A percentile compares a stretch with the other conserved stretches of the same genome.
Conservation (phyloP, 805 yeast genomes). For the Yarrowia phangngaensis region DNA sequence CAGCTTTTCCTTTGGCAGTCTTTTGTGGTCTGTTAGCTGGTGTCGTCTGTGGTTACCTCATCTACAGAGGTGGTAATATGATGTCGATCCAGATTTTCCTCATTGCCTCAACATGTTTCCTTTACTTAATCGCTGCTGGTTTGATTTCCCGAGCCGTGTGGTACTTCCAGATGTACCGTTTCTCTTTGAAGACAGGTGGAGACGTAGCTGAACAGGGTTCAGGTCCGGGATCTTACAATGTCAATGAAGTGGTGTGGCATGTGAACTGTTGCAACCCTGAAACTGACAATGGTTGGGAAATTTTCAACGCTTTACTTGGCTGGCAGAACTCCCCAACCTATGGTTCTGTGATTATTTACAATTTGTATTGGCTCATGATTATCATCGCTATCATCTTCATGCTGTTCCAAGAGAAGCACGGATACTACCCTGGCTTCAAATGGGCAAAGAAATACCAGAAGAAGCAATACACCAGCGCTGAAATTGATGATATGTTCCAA, state of each 20-base stretch:
- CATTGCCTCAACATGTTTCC: slow-evolving; percentile 79
- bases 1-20: slow-evolving; percentile 91
- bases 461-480: slow-evolving; percentile 36
- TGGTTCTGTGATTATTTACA: slow-evolving; percentile 86
- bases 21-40: slow-evolving; percentile 83
- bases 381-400: slow-evolving; percentile 55
- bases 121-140: slow-evolving; percentile 88
- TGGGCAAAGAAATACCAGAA: slow-evolving; percentile 34
- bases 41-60: slow-evolving; percentile 57
- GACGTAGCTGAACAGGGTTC: slow-evolving; percentile 90
- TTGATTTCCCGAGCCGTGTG: slow-evolving; percentile 90
- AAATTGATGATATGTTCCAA: slow-evolving; percentile 39
- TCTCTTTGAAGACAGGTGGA: slow-evolving; percentile 73
- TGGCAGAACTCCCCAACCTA: slow-evolving; percentile 97
- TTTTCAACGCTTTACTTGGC: slow-evolving; percentile 88
- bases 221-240: slow-evolving; percentile 93
- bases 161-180: slow-evolving; percentile 72
- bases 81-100: slow-evolving; percentile 84
- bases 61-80: slow-evolving; percentile 79
- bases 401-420: slow-evolving; percentile 78
- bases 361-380: slow-evolving; percentile 77
- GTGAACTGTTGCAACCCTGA: slow-evolving; percentile 97
- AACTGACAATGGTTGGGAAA: slow-evolving; percentile 91
- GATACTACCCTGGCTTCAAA: slow-evolving; percentile 71
- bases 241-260: slow-evolving; percentile 81